phyloP scores from a whole-genome alignment of 106 monocot genomes.

The Acorus calamus region DNA sequence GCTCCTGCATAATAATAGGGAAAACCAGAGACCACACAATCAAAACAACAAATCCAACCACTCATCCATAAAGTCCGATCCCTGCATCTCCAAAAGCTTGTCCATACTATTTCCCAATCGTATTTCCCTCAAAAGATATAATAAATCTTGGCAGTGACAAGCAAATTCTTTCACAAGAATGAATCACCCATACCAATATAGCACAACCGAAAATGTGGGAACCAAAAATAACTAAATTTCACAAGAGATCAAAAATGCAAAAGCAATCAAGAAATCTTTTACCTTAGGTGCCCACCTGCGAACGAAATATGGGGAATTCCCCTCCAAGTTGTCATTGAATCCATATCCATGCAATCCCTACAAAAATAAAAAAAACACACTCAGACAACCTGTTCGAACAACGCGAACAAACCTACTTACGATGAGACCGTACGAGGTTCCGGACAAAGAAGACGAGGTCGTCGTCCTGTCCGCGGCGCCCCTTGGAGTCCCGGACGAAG shows the following conservation, averaged over 20 bases:
- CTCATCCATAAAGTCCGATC: no score
- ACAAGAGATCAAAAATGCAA: background rate
- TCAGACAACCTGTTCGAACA: background rate
- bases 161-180: no score
- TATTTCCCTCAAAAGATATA: no score
- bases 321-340: constrained; percentile 65
- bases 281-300: constrained; percentile 87
- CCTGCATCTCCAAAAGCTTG: no score
- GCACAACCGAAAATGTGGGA: background rate
- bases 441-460: constrained; percentile 91
- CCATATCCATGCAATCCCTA: constrained; percentile 73
- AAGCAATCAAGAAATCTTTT: constrained; percentile 4
- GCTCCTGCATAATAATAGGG: no score
- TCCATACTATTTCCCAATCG: no score
- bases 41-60: no score
- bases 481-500: constrained; percentile 49
- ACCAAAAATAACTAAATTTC: background rate
- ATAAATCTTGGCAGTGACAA: no score
- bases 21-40: no score
- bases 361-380: background rate
- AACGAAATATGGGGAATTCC: constrained; percentile 71
- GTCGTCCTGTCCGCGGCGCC: constrained; percentile 43
- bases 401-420: background rate
- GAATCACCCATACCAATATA: no score
- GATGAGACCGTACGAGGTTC: constrained; percentile 38